Conservation (phyloP, 495 filamentous ascomycete genomes). For the Poronia punctata region DNA sequence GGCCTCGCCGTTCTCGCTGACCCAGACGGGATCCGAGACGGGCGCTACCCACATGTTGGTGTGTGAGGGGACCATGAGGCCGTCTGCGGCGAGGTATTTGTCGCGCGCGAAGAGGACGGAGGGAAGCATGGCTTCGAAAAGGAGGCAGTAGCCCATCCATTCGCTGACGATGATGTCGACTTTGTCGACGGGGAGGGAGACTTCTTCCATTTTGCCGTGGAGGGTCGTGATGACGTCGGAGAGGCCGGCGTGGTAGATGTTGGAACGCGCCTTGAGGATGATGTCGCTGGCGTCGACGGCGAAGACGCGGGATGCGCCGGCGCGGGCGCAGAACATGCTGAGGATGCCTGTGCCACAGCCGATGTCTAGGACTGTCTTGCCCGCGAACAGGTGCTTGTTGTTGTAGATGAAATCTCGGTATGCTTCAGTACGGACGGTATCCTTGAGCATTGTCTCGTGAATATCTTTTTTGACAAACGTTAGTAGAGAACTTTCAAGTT, state of each 20-base stretch:
- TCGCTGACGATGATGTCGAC: slow-evolving; percentile 99
- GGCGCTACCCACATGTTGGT: slow-evolving; percentile 84
- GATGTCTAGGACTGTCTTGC: slow-evolving; percentile 95
- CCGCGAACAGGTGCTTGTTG: slow-evolving; percentile 92
- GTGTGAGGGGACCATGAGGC: slow-evolving; percentile 87
- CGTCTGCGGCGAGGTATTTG: slow-evolving; percentile 74
- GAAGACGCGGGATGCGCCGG: slow-evolving; percentile 88
- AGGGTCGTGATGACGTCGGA: slow-evolving; percentile 78
- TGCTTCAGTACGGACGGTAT: slow-evolving; percentile 87
- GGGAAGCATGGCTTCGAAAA: slow-evolving; percentile 98
- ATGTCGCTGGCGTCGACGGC: slow-evolving; percentile 97
- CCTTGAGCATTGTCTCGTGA: slow-evolving; percentile 91
- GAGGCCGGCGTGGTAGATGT: slow-evolving; percentile 81
- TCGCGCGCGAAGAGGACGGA: slow-evolving; percentile 93
- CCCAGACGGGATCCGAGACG: slow-evolving; percentile 80
- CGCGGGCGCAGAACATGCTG: slow-evolving; percentile 88
- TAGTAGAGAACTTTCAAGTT: too few relatives aligned
- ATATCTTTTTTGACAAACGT: slow-evolving; percentile 69
- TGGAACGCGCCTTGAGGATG: slow-evolving; percentile 88
- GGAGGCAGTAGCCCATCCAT: slow-evolving; percentile 99
- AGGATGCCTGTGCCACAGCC: slow-evolving; percentile 85
- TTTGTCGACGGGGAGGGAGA: slow-evolving; percentile 73
- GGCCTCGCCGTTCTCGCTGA: slow-evolving; percentile 72
- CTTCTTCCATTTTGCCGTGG: slow-evolving; percentile 96
- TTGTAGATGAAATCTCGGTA: slow-evolving; percentile 98